phyloP scores from a whole-genome alignment of 257 asterid species.

The Nicotiana sylvestris region DNA sequence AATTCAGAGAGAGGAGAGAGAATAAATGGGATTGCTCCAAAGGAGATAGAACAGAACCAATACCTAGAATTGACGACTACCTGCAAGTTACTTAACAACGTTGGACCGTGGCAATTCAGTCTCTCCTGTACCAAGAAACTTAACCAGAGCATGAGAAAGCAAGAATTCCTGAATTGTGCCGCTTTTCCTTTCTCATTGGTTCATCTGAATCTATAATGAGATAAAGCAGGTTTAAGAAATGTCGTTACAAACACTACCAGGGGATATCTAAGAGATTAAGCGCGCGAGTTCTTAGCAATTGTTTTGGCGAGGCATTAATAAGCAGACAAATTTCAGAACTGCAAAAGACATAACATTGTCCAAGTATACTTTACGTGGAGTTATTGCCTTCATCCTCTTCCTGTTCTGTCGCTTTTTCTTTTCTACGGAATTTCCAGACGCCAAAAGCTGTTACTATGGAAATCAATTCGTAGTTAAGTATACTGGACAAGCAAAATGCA shows the following conservation, averaged over 20 bases:
- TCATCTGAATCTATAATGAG: constrained; percentile 45
- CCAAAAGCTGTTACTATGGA: not conserved
- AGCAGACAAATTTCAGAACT: too few relatives aligned
- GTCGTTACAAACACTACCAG: not conserved
- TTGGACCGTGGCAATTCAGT: constrained; percentile 59
- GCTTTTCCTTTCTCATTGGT: constrained; percentile 61
- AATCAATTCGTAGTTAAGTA: not conserved
- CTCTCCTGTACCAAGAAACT: constrained; percentile 90
- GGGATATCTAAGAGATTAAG: not conserved
- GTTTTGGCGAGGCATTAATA: too few relatives aligned
- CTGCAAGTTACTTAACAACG: constrained; percentile 46
- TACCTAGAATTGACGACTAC: too few relatives aligned
- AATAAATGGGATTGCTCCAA: too few relatives aligned
- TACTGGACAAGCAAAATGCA: too few relatives aligned
- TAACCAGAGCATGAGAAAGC: constrained; percentile 72
- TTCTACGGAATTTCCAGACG: too few relatives aligned
- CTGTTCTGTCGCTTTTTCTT: too few relatives aligned
- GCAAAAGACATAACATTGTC: too few relatives aligned
- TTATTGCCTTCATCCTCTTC: too few relatives aligned
- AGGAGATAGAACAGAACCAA: too few relatives aligned
- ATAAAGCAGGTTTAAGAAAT: not conserved
- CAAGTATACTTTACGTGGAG: too few relatives aligned
- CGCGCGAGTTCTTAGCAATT: too few relatives aligned
- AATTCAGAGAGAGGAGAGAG: not conserved
- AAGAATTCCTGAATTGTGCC: constrained; percentile 63